Evolutionary conservation across 345 rosid genomes (phyloP).

Genomic region (Camelina sativa): DNA sequence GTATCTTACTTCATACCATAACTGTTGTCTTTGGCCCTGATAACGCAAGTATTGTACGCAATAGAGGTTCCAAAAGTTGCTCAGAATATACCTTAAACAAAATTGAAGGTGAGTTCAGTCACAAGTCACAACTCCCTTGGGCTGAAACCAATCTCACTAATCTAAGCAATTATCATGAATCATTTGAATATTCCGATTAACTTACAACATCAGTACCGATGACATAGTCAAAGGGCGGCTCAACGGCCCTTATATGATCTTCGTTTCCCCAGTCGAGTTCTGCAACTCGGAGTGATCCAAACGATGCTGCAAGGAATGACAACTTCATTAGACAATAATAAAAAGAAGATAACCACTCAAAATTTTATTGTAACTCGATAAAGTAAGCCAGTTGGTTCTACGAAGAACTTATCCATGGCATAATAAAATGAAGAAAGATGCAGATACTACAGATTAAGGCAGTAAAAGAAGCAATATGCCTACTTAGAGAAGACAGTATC

Average conservation of each 20-base stretch:
- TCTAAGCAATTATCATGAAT: background rate
- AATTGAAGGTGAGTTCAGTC: constrained; percentile 39
- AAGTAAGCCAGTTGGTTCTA: background rate
- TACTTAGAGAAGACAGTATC: constrained; percentile 15
- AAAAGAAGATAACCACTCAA: background rate
- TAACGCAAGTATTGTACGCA: constrained; percentile 68
- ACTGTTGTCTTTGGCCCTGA: constrained; percentile 87
- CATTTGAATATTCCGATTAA: constrained; percentile 16
- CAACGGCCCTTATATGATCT: constrained; percentile 71
- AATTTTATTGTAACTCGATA: background rate
- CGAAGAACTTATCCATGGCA: constrained; percentile 18
- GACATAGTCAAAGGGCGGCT: constrained; percentile 87
- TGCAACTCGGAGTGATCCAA: constrained; percentile 83
- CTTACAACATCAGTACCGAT: constrained; percentile 96
- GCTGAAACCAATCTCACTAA: background rate
- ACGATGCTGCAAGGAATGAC: constrained; percentile 58
- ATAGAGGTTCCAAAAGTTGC: constrained; percentile 85
- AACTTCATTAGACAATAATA: constrained; percentile 13
- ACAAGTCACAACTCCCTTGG: constrained; percentile 20
- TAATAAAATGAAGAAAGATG: constrained; percentile 5
- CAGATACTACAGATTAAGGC: constrained; percentile 14
- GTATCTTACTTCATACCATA: constrained; percentile 51
- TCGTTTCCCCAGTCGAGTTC: constrained; percentile 91
- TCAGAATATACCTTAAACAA: constrained; percentile 77
- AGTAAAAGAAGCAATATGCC: constrained; percentile 12